phyloP scores from a whole-genome alignment of 805 yeast genomes.

The Ogataea ganodermae region DNA sequence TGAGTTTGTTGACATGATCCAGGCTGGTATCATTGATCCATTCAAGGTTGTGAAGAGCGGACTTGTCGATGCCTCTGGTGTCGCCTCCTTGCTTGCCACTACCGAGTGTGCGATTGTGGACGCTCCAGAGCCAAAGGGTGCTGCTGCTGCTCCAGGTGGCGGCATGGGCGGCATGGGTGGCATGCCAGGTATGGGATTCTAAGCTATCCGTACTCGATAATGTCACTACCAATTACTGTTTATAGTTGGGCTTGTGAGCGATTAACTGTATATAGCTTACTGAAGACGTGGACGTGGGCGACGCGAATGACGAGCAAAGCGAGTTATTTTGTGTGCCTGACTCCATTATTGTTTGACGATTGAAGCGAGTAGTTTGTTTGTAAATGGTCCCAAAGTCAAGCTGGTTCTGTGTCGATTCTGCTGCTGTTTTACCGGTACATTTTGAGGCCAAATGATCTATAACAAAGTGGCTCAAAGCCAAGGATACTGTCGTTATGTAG shows the following conservation, averaged over 20 bases:
- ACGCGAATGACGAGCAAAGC: not conserved
- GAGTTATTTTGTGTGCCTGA: not conserved
- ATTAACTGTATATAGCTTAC: too few species aligned
- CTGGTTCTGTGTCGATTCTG: too few species aligned
- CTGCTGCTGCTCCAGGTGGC: conserved; percentile 57
- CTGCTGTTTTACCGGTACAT: too few species aligned
- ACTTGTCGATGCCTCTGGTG: conserved; percentile 94
- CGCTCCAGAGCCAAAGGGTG: conserved; percentile 78
- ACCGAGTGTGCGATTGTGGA: conserved; percentile 98
- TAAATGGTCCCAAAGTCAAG: too few species aligned
- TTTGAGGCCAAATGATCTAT: too few species aligned
- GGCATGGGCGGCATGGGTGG: conserved; percentile 67
- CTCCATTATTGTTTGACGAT: too few species aligned
- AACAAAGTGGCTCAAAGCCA: too few species aligned
- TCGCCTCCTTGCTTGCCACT: conserved; percentile 94
- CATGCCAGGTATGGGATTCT: conserved; percentile 38
- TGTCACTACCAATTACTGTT: too few species aligned
- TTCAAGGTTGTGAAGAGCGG: conserved; percentile 97
- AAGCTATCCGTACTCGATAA: not conserved
- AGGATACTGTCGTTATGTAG: too few species aligned
- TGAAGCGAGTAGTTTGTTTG: too few species aligned
- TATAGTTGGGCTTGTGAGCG: too few species aligned
- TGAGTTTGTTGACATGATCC: conserved; percentile 92
- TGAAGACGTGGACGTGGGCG: too few species aligned
- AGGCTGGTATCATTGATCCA: conserved; percentile 97